Percentiles rank a stretch among this genome's conserved stretches.
These are phyloP conservation scores for Hypoxylon sp. DNA, from an alignment of 2,329 filamentous ascomycete genomes.

Conservation along the genomic window DNA sequence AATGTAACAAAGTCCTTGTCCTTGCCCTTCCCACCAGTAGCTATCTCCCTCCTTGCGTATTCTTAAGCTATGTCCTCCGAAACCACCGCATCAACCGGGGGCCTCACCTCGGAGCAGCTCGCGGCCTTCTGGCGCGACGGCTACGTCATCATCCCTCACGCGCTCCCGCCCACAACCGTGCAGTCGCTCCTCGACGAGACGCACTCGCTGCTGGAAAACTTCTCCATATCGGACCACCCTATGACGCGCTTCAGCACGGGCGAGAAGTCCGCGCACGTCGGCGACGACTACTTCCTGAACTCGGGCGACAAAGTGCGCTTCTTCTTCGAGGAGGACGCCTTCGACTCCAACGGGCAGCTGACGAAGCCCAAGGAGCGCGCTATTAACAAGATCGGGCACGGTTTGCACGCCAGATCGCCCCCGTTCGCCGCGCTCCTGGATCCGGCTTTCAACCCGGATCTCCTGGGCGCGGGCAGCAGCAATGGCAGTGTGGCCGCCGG, in stretches of 20 bases:
- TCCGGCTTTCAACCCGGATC: constrained; percentile 62
- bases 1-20: constrained; percentile 2
- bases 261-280: constrained; percentile 81
- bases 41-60: not conserved
- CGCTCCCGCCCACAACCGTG: constrained; percentile 77
- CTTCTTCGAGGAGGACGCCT: constrained; percentile 97
- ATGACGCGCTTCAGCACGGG: constrained; percentile 96
- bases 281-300: constrained; percentile 92
- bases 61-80: constrained; percentile 35
- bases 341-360: constrained; percentile 75
- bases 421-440: constrained; percentile 73
- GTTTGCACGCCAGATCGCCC: constrained; percentile 77
- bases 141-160: constrained; percentile 88
- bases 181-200: constrained; percentile 81
- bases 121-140: constrained; percentile 83
- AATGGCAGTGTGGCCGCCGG: constrained; percentile 54
- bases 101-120: constrained; percentile 80
- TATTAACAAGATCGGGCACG: constrained; percentile 91
- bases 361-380: constrained; percentile 84
- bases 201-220: constrained; percentile 77
- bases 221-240: constrained; percentile 86
- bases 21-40: not conserved
- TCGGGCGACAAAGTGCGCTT: constrained; percentile 94
- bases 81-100: constrained; percentile 54
- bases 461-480: constrained; percentile 61